Evolutionary conservation across 805 yeast genomes (phyloP), one percentile per base, ranked within the genome.

Genomic region (Dipodascus albidus): DNA sequence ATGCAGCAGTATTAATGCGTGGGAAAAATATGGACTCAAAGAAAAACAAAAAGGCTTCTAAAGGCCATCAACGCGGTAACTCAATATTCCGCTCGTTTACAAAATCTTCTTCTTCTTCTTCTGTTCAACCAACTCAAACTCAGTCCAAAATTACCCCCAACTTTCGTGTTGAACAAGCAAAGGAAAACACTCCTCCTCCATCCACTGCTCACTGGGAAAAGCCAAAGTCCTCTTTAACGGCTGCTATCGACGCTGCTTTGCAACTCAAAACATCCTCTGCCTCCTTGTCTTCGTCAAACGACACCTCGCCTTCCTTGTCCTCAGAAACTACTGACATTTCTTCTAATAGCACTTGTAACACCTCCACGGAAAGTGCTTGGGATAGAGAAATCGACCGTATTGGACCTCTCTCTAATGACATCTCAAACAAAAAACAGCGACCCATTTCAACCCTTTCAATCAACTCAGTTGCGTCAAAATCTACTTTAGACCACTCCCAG

Each of bases 331-430:
- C 44, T 11, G 44, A 38, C 6, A 4, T 38, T 4, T 38, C 44
- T 6, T 38, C 44, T 11, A 38, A 17, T 14, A 38, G 44, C 44
- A 38, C 44, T 14, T 14, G 20, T 19, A 38, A 38, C 15, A 38
- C 44, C 17, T 38, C 44, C 6, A 38, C 9, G 8, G 44, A 38
- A 14, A 4, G 14, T 38, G 20, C 44, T 6, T 38, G 44, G 44
- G 44, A 38, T 14, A 38, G 44, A 38, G 44, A 38, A 38, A 38
- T 38, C n/a, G 44, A 38, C 44, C 44, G n/a, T 38, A 17, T 38
- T 6, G 44, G 20, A 4, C 44, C 44, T 4, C 44, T 38, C 20
- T n/a, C 44, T 3, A 38, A 14, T 6, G 44, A 38, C 17, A 38
- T 38, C 6, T 11, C 44, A n/a, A 14, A 14, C 17, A 38, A 38